Evolutionary conservation across 441 rosid genomes (phyloP).

Genomic region (Kokia cookei): DNA sequence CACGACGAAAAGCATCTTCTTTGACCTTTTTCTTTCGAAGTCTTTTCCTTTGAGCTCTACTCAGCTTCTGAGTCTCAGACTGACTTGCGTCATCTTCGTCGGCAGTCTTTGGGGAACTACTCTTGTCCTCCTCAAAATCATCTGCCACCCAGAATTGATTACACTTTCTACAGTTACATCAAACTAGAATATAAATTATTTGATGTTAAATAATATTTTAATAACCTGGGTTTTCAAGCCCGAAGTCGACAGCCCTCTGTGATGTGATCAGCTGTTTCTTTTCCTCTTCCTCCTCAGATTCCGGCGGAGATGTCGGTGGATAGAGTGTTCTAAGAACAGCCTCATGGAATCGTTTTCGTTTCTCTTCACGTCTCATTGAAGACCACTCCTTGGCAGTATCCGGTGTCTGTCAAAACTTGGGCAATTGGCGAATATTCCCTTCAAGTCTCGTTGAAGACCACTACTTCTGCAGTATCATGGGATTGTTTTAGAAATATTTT

Average conservation of each 20-base stretch:
- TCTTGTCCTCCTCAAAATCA: conserved; percentile 26
- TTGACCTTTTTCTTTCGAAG: conserved; percentile 60
- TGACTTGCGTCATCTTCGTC: conserved; percentile 12
- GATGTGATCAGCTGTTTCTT: conserved; percentile 10
- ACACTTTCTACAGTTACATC: not conserved
- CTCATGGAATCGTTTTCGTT: conserved; percentile 52
- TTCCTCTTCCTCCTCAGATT: conserved; percentile 14
- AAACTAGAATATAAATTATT: not conserved
- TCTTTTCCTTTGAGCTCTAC: conserved; percentile 73
- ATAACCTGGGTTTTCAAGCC: conserved; percentile 46
- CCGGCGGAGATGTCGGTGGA: conserved; percentile 35
- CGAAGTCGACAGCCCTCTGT: conserved; percentile 21
- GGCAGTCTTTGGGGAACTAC: conserved; percentile 16
- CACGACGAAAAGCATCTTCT: conserved; percentile 44
- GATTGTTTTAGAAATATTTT: too few species aligned
- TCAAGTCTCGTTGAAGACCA: too few species aligned
- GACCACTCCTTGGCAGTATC: not conserved
- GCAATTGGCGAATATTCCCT: too few species aligned
- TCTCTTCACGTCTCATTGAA: conserved; percentile 57
- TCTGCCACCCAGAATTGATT: conserved; percentile 24
- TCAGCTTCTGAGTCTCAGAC: conserved; percentile 26
- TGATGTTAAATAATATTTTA: not conserved
- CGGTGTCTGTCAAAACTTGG: not conserved
- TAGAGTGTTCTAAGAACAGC: conserved; percentile 55
- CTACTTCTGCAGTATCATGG: too few species aligned